Evolutionary conservation across 2,329 filamentous ascomycete species (phyloP).

Genomic region (Hymenoscyphus infarciens): DNA sequence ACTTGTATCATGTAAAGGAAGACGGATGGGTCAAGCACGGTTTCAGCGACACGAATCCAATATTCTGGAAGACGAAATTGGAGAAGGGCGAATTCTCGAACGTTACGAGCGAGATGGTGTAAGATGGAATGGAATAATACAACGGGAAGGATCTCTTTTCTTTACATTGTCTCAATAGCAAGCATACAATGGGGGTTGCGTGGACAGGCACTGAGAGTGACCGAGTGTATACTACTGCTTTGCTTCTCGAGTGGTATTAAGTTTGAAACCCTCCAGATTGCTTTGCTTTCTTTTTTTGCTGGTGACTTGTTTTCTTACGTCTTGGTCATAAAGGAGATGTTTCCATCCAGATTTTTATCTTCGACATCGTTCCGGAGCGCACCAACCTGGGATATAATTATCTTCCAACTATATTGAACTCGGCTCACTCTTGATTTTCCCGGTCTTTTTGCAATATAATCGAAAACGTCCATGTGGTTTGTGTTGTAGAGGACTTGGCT

Average conservation of each 20-base stretch:
- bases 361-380: too few relatives aligned
- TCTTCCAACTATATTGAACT: constrained; percentile 83
- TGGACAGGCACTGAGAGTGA: constrained; percentile 19
- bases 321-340: background rate
- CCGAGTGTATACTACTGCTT: constrained; percentile 33
- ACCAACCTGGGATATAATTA: constrained; percentile 66
- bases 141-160: constrained; percentile 19
- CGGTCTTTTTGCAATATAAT: constrained; percentile 77
- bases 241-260: constrained; percentile 21
- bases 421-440: constrained; percentile 73
- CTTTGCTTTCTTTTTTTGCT: background rate
- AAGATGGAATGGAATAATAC: constrained; percentile 17
- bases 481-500: too few relatives aligned
- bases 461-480: constrained; percentile 70
- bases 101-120: constrained; percentile 35
- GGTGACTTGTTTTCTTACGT: background rate
- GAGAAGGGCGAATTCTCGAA: constrained; percentile 91
- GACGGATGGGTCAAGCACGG: constrained; percentile 98
- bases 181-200: constrained; percentile 24
- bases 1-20: constrained; percentile 98
- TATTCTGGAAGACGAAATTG: constrained; percentile 99
- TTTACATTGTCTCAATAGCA: constrained; percentile 34
- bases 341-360: too few relatives aligned
- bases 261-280: constrained; percentile 11
- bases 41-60: constrained; percentile 96